Base-by-base conservation (phyloP, 345 rosid species). In the Eucalyptus cladocalyx region DNA sequence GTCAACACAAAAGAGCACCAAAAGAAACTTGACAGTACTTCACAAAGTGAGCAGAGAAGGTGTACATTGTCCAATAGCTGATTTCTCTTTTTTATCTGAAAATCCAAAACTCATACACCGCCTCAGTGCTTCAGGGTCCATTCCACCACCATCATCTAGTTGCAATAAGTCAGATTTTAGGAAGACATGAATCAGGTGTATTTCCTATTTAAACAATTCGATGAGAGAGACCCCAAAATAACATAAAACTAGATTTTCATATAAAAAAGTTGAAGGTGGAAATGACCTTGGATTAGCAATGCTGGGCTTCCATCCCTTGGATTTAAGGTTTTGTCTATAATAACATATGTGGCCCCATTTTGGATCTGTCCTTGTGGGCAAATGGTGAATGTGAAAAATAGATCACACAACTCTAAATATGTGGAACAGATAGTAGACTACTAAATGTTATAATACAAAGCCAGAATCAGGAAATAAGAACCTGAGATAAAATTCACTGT, bases 291-390 rank as follows among this genome's bases (percentile, higher is more conserved):
- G 91, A 98, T 89, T 93, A 97, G 89, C 92, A 98, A 91, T 60
- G 97, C 96, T 14, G 94, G 80, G 90, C 93, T 93, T 87, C 95
- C 96, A 92, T 98, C 95, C 94, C 94, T 96, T 53, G 98, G 98
- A 90, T 93, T 97, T 90, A 89, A 65, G 51, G 67, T 95, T 95
- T 96, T 96, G 94, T 98, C 98, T 93, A 98, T 95, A 91, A 88
- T 93, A 94, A 97, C 99, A 95, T 91, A 98, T 93, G 97, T 95
- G 94, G 99, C 99, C 92, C 99, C 98, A 91, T 97, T 98, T 95
- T 95, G 96, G 95, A 97, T 95, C 99, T 97, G 94, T 91, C 93
- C 91, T 91, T 92, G 88, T 51, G 88, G 89, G 88, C 87, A 93
- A 88, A 92, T 90, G 89, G 89, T 88, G 91, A 89, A 87, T 87